These are phyloP conservation scores for Penicillium macrosclerotiorum DNA, from an alignment of 495 filamentous ascomycete genomes.

Conservation along the genomic window DNA sequence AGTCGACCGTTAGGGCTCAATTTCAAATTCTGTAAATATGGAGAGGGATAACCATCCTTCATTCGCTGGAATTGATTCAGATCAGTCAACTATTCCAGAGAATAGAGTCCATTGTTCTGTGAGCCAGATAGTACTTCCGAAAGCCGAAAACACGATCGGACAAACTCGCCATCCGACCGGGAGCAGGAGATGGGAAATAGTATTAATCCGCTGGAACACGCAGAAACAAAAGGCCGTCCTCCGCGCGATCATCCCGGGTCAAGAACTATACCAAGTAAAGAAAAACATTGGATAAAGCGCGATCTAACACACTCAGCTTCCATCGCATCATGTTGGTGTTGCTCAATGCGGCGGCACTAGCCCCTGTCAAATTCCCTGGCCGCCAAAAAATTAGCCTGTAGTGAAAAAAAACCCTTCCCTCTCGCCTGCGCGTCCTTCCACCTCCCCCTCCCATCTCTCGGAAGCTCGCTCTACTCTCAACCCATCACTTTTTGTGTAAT, in stretches of 20 bases:
- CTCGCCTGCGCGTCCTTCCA: constrained; percentile 34
- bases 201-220: constrained; percentile 50
- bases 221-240: constrained; percentile 51
- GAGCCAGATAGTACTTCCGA: too few relatives aligned
- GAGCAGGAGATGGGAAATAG: constrained; percentile 41
- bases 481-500: constrained; percentile 11
- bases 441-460: constrained; percentile 33
- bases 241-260: constrained; percentile 38
- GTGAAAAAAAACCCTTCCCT: constrained; percentile 35
- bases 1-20: too few relatives aligned
- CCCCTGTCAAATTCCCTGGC: constrained; percentile 38
- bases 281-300: constrained; percentile 8
- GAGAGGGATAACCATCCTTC: too few relatives aligned
- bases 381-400: constrained; percentile 42
- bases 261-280: constrained; percentile 29
- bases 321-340: constrained; percentile 34
- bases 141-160: constrained; percentile 4
- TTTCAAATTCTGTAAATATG: too few relatives aligned
- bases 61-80: too few relatives aligned
- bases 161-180: constrained; percentile 20
- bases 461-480: constrained; percentile 22
- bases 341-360: constrained; percentile 40
- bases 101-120: too few relatives aligned
- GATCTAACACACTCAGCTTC: constrained; percentile 1
- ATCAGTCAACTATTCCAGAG: too few relatives aligned